phyloP scores from a whole-genome alignment of 2,329 filamentous ascomycete genomes.

The Tetracladium maxilliforme region DNA sequence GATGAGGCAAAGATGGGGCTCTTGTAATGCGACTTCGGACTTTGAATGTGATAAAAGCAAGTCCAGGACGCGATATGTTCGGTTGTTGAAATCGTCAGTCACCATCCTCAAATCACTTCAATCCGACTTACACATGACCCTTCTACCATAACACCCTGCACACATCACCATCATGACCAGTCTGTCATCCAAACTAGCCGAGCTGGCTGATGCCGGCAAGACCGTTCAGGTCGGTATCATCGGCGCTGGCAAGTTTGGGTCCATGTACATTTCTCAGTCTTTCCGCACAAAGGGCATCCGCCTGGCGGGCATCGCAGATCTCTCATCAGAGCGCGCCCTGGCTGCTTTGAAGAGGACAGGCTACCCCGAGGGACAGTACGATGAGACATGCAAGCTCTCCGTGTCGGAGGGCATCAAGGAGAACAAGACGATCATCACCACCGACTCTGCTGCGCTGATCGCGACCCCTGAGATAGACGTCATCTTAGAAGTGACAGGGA shows the following conservation, averaged over 20 bases:
- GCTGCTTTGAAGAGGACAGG: slow-evolving; percentile 23
- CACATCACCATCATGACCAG: slow-evolving; percentile 15
- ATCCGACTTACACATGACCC: background rate
- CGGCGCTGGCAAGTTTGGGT: slow-evolving; percentile 29
- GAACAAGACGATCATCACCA: slow-evolving; percentile 24
- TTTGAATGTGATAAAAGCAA: too few species aligned
- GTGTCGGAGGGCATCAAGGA: slow-evolving; percentile 22
- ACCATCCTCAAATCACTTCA: too few species aligned
- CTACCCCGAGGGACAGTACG: slow-evolving; percentile 21
- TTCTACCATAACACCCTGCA: background rate
- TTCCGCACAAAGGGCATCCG: slow-evolving; percentile 24
- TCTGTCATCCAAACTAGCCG: slow-evolving; percentile 23
- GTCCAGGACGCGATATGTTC: too few species aligned
- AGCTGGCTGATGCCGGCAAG: slow-evolving; percentile 20
- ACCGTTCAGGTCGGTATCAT: slow-evolving; percentile 26
- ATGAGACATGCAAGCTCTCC: slow-evolving; percentile 15
- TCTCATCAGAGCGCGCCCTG: slow-evolving; percentile 22
- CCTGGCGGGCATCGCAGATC: slow-evolving; percentile 25
- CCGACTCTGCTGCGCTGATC: slow-evolving; percentile 24
- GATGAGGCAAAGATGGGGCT: too few species aligned
- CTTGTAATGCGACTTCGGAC: too few species aligned
- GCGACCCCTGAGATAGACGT: slow-evolving; percentile 25
- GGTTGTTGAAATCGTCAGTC: too few species aligned
- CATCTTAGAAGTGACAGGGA: slow-evolving; percentile 26
- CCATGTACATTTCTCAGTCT: slow-evolving; percentile 28